These are phyloP conservation scores for Leishmania braziliensis DNA, from an alignment of 208 protist genomes.

Conservation along the genomic window DNA sequence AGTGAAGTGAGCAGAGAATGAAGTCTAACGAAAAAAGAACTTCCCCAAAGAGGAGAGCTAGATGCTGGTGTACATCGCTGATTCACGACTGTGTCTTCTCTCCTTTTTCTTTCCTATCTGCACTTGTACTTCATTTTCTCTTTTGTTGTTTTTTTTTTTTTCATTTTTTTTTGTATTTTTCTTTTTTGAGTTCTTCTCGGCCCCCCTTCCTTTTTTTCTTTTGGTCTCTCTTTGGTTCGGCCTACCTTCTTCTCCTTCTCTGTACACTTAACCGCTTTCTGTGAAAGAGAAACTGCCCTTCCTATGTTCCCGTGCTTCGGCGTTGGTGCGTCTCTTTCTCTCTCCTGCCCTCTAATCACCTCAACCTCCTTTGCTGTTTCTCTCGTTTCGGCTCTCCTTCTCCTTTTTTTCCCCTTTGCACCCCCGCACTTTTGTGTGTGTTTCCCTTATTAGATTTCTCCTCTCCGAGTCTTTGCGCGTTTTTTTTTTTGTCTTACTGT, in stretches of 20 bases:
- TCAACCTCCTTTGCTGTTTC: not conserved
- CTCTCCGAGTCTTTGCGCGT: not conserved
- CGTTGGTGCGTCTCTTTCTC: not conserved
- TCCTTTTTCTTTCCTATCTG: constrained; percentile 1
- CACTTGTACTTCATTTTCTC: not conserved
- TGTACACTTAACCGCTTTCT: constrained; percentile 19
- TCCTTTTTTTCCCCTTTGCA: not conserved
- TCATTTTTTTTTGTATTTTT: constrained; percentile 22
- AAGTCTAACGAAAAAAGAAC: not conserved
- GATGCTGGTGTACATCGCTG: not conserved
- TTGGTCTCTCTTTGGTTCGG: not conserved
- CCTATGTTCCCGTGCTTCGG: not conserved
- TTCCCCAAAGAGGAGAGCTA: not conserved
- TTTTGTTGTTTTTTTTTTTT: not conserved
- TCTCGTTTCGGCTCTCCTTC: not conserved
- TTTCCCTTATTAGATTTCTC: not conserved
- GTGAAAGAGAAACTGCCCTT: constrained; percentile 7
- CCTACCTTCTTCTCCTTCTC: not conserved
- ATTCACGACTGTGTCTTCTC: not conserved
- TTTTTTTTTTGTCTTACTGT: not conserved
- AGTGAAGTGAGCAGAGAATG: not conserved
- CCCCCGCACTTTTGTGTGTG: not conserved
- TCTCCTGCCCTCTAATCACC: not conserved
- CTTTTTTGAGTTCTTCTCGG: constrained; percentile 18
- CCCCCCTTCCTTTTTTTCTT: not conserved